These are phyloP conservation scores for Ehretia macrophylla DNA, from an alignment of 257 asterid species.

Conservation along the genomic window DNA sequence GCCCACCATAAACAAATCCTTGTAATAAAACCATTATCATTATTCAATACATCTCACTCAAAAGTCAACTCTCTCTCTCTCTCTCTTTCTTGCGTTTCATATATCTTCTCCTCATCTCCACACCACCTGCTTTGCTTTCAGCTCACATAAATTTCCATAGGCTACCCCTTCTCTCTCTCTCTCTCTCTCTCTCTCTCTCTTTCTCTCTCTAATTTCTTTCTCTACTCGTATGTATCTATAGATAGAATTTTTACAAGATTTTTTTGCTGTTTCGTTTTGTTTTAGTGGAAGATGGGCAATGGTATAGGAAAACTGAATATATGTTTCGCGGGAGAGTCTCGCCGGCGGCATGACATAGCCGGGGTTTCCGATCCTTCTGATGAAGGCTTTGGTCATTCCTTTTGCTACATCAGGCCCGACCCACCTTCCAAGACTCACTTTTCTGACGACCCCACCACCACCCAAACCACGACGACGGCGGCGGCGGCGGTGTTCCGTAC, in stretches of 20 bases:
- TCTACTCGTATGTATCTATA: constrained; percentile 5
- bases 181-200: constrained; percentile 1
- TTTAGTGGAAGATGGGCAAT: constrained; percentile 57
- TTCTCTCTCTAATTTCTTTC: constrained; percentile 2
- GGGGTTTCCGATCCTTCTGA: constrained; percentile 56
- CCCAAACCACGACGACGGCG: background rate
- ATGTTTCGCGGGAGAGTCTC: constrained; percentile 85
- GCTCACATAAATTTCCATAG: too few relatives aligned
- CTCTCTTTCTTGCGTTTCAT: constrained; percentile 1
- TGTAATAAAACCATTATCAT: constrained; percentile 7
- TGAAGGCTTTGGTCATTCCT: constrained; percentile 93
- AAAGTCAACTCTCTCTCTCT: constrained; percentile 64
- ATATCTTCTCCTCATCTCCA: background rate
- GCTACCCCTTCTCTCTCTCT: constrained; percentile 31
- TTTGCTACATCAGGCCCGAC: constrained; percentile 81
- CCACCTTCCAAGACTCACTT: constrained; percentile 33
- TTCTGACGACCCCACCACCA: constrained; percentile 37
- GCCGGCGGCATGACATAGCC: constrained; percentile 53
- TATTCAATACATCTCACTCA: constrained; percentile 6
- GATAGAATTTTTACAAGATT: background rate
- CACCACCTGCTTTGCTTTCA: background rate
- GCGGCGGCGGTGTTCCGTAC: constrained; percentile 57
- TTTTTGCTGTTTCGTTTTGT: background rate
- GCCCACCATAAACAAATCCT: background rate
- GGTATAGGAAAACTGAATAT: constrained; percentile 46